Base-by-base conservation (phyloP, 345 rosid species). In the Combretum micranthum region DNA sequence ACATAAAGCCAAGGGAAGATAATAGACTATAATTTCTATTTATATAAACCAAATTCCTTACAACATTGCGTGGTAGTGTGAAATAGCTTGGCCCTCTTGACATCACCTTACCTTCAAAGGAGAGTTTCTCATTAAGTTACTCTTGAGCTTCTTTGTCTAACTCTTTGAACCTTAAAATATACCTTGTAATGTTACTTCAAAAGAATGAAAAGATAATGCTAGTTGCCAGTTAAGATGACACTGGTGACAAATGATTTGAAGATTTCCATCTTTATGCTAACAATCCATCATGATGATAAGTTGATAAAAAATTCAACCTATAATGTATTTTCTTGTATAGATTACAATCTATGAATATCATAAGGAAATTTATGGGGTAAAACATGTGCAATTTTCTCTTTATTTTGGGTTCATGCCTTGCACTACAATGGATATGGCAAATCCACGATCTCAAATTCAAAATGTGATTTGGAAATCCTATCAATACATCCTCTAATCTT, bases 221-320 rank as follows among this genome's bases (percentile, higher is more conserved):
- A 4, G 32, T n/a, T n/a, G n/a, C 50, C 50, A 1, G 62, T 7
- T 2, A 64, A 32, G 61, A 64, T 0, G 25, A 50, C 17, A 23
- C 22, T 25, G 5, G 42, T 13, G 7, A 50, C 57, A 10, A 56
- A 4, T 11, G 68, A 64, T 17, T 22, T 51, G 44, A 44, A 23
- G 15, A 57, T 52, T 0, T n/a, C 63, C 58, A 18, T 44, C 50
- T 50, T 20, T 13, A 21, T 16, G 21, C 50, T 56, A 23, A 39
- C 19, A 52, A 50, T 57, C 62, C 68, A 64, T 2, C 62, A 50
- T 0, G 57, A 64, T 32, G 25, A 26, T 56, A 50, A 64, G 6
- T 20, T 13, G 13, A 56, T 13, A 13, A 50, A 25, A 32, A 47
- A 64, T 50, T 42, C 51, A 4, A 64, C 68, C 26, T 56, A 17